A percentile compares a stretch with the other conserved stretches of the same genome.
phyloP scores from a whole-genome alignment of 2,329 filamentous ascomycete species.

The Aspergillus pseudoviridinutans region DNA sequence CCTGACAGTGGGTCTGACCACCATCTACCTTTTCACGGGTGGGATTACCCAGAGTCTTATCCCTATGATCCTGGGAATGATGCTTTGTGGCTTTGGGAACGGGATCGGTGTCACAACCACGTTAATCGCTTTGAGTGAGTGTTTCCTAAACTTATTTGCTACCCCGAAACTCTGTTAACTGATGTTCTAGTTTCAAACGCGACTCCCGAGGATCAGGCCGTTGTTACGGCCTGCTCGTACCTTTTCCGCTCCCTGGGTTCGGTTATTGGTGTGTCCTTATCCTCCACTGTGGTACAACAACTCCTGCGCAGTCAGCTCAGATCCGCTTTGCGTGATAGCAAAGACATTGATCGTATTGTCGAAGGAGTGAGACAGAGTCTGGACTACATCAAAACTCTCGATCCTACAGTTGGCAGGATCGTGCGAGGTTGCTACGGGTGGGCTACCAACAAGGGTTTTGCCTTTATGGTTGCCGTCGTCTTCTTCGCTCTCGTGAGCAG shows the following conservation, averaged over 20 bases:
- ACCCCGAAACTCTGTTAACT: slow-evolving; percentile 2
- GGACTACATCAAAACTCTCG: slow-evolving; percentile 62
- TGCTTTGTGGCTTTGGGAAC: slow-evolving; percentile 51
- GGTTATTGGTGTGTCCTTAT: slow-evolving; percentile 64
- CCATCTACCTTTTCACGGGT: slow-evolving; percentile 57
- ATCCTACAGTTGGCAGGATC: slow-evolving; percentile 54
- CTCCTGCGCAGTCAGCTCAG: slow-evolving; percentile 57
- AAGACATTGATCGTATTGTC: slow-evolving; percentile 63
- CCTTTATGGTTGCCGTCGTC: slow-evolving; percentile 48
- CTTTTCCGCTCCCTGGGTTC: slow-evolving; percentile 71
- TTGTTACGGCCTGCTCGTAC: slow-evolving; percentile 75
- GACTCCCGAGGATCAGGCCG: slow-evolving; percentile 62
- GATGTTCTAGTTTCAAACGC: slow-evolving; percentile 60
- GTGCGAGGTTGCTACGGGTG: slow-evolving; percentile 65
- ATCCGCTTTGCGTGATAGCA: slow-evolving; percentile 51
- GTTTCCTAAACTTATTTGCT: neutral
- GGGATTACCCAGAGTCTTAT: slow-evolving; percentile 46
- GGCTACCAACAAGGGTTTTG: slow-evolving; percentile 51
- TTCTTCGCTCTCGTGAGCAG: slow-evolving; percentile 44
- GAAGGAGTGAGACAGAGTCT: slow-evolving; percentile 66
- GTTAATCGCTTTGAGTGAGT: slow-evolving; percentile 61
- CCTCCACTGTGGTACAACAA: slow-evolving; percentile 69
- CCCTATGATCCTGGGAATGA: slow-evolving; percentile 56
- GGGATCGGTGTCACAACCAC: slow-evolving; percentile 66
- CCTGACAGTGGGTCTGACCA: slow-evolving; percentile 52